phyloP scores from a whole-genome alignment of 441 rosid genomes.

The Euphorbia schlechtendalii region DNA sequence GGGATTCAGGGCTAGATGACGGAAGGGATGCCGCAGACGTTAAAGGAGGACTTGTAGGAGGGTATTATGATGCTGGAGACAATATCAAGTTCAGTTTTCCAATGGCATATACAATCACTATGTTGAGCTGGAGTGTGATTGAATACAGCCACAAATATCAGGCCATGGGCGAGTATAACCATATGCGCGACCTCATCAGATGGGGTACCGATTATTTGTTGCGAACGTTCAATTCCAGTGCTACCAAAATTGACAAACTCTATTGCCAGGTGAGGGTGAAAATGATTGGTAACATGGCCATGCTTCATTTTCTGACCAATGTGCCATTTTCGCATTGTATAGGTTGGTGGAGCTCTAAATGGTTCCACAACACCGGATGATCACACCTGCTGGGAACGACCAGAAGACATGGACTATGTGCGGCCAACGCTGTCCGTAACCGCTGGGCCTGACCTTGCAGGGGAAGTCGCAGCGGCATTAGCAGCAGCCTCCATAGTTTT shows the following conservation, averaged over 20 bases:
- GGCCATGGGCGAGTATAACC: constrained; percentile 55
- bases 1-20: constrained; percentile 57
- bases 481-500: constrained; percentile 81
- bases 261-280: constrained; percentile 59
- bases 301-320: too few species aligned
- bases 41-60: constrained; percentile 60
- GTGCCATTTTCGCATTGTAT: neutral
- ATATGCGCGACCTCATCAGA: constrained; percentile 55
- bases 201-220: constrained; percentile 90
- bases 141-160: constrained; percentile 63
- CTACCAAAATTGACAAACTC: constrained; percentile 50
- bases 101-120: constrained; percentile 79
- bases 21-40: constrained; percentile 40
- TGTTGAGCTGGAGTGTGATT: constrained; percentile 88
- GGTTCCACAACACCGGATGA: constrained; percentile 59
- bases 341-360: constrained; percentile 64
- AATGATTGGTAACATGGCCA: too few species aligned
- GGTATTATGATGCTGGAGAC: constrained; percentile 82
- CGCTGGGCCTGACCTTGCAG: constrained; percentile 57
- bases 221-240: constrained; percentile 60
- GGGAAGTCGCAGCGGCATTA: constrained; percentile 71
- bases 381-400: constrained; percentile 69
- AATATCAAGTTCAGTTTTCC: constrained; percentile 73
- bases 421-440: constrained; percentile 34
- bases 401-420: constrained; percentile 70